Base-by-base conservation (phyloP, 2,329 filamentous ascomycete genomes). In the Leptographium flavum region DNA sequence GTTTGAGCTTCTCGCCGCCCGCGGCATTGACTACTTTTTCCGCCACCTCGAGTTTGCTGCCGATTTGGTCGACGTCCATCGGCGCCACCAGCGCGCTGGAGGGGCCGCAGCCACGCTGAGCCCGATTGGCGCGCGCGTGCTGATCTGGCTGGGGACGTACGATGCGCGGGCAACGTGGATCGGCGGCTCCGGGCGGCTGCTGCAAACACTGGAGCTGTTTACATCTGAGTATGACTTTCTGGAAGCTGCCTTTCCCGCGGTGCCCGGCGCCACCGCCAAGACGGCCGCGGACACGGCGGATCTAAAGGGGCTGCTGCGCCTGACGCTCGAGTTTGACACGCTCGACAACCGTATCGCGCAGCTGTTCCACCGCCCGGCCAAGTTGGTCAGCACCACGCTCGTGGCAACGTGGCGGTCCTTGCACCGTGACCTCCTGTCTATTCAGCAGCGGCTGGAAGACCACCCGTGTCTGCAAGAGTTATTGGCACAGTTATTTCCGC, bases 331-430 rank as follows among this genome's bases (percentile, higher is more conserved):
- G 35, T 46, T 46, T 28, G 45, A 46, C 39, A 19, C 33, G 14
- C 27, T 46, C 39, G 45, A 46, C 38, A 46, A 25, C 45, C 45
- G 45, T 33, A 46, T 46, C 21, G 45, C 45, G 15, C 45, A 38
- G 33, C 39, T 46, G 39, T 35, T 42, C 39, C 33, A 39, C 15
- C 45, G 31, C 5, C n/a, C n/a, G n/a, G n/a, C n/a, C n/a, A n/a
- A n/a, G n/a, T n/a, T n/a, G n/a, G 11, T 15, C 5, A 13, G 8
- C 4, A 25, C 45, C 1, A 33, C 45, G 4, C 45, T 39, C 3
- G 33, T 21, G 4, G 39, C 39, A 19, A 42, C 33, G 28, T 46
- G 45, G 45, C 32, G 36, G n/a, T 33, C 39, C 22, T 35, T 46
- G 39, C 32, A 42, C 22, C 5, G 19, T 2, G 45, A 46, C 33